These are phyloP conservation scores for Pseudogymnoascus pannorum DNA, from an alignment of 2,329 filamentous ascomycete genomes.

Conservation along the genomic window DNA sequence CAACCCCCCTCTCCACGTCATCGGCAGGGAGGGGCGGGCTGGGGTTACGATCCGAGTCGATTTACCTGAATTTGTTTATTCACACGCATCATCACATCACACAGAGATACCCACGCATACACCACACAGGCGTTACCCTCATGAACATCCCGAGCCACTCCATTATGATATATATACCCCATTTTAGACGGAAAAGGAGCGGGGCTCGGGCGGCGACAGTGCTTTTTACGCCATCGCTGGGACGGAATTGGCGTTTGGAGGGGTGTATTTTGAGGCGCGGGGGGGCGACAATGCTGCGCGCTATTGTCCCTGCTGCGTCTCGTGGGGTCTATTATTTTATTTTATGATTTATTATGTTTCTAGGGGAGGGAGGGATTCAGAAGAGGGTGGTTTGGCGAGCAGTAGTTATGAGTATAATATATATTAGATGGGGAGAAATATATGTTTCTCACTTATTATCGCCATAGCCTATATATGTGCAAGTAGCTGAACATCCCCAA, in stretches of 20 bases:
- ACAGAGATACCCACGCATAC: constrained; percentile 42
- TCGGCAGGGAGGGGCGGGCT: not conserved
- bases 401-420: not conserved
- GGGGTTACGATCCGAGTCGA: not conserved
- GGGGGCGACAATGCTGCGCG: constrained; percentile 46
- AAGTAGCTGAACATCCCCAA: not conserved
- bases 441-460: not conserved
- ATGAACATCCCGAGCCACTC: constrained; percentile 37
- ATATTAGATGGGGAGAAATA: not conserved
- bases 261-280: constrained; percentile 18
- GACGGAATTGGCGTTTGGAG: constrained; percentile 41
- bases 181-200: constrained; percentile 11
- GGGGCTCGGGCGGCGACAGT: constrained; percentile 36
- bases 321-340: not conserved
- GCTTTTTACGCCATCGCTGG: constrained; percentile 40
- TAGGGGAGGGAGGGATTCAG: not conserved
- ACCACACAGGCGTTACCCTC: constrained; percentile 41
- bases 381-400: not conserved
- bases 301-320: constrained; percentile 35
- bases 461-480: not conserved
- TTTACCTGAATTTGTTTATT: not conserved
- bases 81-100: not conserved
- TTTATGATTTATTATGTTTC: not conserved
- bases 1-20: not conserved
- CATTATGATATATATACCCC: constrained; percentile 14